These are phyloP conservation scores for Fusarium equiseti DNA, from an alignment of 2,329 filamentous ascomycete species.

Conservation along the genomic window DNA sequence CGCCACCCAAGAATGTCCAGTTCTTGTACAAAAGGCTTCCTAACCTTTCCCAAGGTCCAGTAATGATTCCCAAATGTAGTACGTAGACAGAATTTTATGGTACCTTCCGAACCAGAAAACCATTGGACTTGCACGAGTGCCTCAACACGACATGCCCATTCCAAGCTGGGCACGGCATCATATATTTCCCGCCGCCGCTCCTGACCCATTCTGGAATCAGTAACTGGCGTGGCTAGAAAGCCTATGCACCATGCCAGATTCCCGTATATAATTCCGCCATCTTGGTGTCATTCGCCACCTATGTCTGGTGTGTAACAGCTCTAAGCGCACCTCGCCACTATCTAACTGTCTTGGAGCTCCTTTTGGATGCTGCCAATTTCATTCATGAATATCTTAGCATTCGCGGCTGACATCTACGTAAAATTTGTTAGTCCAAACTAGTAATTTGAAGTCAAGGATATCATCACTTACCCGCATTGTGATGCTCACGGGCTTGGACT, in stretches of 20 bases:
- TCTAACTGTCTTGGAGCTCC: slow-evolving; percentile 60
- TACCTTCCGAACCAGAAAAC: slow-evolving; percentile 24
- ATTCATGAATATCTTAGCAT: slow-evolving; percentile 64
- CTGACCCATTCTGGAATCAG: slow-evolving; percentile 14
- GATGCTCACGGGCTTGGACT: slow-evolving; percentile 67
- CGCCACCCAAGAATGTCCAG: slow-evolving; percentile 15
- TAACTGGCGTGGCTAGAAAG: slow-evolving; percentile 18
- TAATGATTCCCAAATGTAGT: slow-evolving; percentile 25
- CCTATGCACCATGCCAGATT: slow-evolving; percentile 25
- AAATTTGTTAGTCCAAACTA: slow-evolving; percentile 14
- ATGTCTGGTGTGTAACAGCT: slow-evolving; percentile 23
- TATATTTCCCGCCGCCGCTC: slow-evolving; percentile 32
- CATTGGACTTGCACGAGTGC: slow-evolving; percentile 16
- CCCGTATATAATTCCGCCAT: slow-evolving; percentile 17
- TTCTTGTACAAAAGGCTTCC: slow-evolving; percentile 22
- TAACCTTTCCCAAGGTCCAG: slow-evolving; percentile 15
- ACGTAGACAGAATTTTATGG: slow-evolving; percentile 43
- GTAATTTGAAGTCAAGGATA: background rate
- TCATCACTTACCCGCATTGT: slow-evolving; percentile 67
- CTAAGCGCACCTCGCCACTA: slow-evolving; percentile 12
- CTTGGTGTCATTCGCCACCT: slow-evolving; percentile 21
- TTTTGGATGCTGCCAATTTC: slow-evolving; percentile 64
- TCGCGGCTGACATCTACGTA: slow-evolving; percentile 64
- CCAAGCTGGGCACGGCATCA: slow-evolving; percentile 33
- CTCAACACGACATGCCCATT: slow-evolving; percentile 37